Conservation (phyloP, 2,329 filamentous ascomycete genomes). For the Tolypocladium capitatum region DNA sequence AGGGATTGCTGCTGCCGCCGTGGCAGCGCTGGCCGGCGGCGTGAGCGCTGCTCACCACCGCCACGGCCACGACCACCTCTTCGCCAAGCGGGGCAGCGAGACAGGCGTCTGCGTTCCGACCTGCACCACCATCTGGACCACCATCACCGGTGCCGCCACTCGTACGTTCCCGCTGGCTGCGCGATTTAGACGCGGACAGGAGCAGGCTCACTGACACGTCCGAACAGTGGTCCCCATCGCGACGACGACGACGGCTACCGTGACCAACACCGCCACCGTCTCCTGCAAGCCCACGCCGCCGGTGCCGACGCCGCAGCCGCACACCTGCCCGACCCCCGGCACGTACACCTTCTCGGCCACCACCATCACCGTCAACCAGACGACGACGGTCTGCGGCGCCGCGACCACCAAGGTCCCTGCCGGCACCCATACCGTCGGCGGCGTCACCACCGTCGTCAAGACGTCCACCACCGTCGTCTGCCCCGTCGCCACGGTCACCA, state of each 20-base stretch:
- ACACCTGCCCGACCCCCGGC: constrained; percentile 51
- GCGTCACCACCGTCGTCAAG: constrained; percentile 57
- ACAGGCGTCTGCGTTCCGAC: constrained; percentile 38
- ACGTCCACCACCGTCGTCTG: constrained; percentile 54
- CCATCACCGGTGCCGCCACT: constrained; percentile 52
- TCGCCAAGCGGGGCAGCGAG: constrained; percentile 34
- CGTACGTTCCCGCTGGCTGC: constrained; percentile 31
- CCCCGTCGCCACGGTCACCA: constrained; percentile 54
- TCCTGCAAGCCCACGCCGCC: constrained; percentile 7
- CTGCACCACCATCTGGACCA: constrained; percentile 65
- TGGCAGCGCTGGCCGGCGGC: constrained; percentile 43
- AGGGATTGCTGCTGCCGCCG: constrained; percentile 50
- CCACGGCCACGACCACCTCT: constrained; percentile 49
- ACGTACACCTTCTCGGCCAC: constrained; percentile 64
- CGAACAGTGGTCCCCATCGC: constrained; percentile 23
- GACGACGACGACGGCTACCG: constrained; percentile 13
- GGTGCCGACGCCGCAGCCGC: constrained; percentile 38
- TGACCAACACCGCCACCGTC: constrained; percentile 8
- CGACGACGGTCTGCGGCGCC: constrained; percentile 53
- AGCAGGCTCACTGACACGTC: constrained; percentile 7
- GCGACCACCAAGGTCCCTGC: constrained; percentile 46
- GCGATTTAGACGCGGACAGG: background rate
- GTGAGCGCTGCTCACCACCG: constrained; percentile 47
- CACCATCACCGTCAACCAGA: constrained; percentile 53
- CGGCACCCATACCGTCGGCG: constrained; percentile 57